Evolutionary conservation across 2,329 filamentous ascomycete genomes (phyloP).

Genomic region (Trichoderma oligosporum): DNA sequence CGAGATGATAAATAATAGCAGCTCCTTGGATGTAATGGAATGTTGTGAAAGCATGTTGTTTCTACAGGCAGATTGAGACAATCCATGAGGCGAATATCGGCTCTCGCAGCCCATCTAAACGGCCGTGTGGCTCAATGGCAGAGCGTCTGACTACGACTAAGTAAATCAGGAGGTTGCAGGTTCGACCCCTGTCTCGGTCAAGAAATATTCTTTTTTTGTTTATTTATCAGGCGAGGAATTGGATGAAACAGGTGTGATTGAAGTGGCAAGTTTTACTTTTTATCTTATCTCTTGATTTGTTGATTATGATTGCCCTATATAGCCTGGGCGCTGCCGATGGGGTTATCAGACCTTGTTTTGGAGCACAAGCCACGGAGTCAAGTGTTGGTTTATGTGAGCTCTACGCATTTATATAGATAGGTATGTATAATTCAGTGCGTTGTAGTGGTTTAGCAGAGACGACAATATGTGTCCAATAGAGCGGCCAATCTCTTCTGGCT

Average conservation of each 20-base stretch:
- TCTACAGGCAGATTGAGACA: not conserved
- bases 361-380: too few species aligned
- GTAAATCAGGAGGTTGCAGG: conserved; percentile 19
- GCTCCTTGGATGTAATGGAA: too few species aligned
- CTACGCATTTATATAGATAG: too few species aligned
- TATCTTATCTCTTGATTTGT: too few species aligned
- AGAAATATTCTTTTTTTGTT: not conserved
- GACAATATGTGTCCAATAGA: too few species aligned
- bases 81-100: not conserved
- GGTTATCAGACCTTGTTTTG: not conserved
- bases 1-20: fast-evolving
- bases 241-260: not conserved
- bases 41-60: too few species aligned
- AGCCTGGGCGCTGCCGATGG: conserved; percentile 8
- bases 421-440: too few species aligned
- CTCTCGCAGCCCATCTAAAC: not conserved
- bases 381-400: too few species aligned
- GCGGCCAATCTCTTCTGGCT: too few species aligned
- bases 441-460: too few species aligned
- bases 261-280: not conserved
- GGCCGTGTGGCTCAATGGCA: conserved; percentile 20
- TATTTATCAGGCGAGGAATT: not conserved
- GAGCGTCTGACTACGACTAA: conserved; percentile 18
- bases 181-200: conserved; percentile 20
- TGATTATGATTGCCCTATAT: not conserved